Evolutionary conservation across 2,329 filamentous ascomycete genomes (phyloP), one percentile per base, ranked within the genome.

Genomic region (Chalara sp.): DNA sequence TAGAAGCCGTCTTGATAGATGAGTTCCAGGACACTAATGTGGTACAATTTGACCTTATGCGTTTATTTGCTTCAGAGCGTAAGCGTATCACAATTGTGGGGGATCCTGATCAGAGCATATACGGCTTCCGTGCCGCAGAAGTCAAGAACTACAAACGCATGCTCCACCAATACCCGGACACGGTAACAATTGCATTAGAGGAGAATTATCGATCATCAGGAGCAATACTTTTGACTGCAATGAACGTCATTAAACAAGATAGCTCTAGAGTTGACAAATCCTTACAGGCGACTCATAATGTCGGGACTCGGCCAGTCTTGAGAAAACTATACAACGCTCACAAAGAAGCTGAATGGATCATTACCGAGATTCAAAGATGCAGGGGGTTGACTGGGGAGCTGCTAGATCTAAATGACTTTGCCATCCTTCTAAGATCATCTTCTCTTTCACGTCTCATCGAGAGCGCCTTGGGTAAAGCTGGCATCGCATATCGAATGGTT

Each of bases 1-100:
- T 99, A 13, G 84, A 96, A 67, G 82, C 89, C 0, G 90, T 97
- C 6, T 76, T 99, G 44, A 95, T 99, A 55, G 92, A 99, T 65
- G 92, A 99, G 65, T 99, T 96, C 56, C 92, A 99, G 68, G 92
- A 99, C 69, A 97, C 92, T 6, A 99, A 97, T 64, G 80, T 89
- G 21, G 84, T 96, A 5, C 92, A 99, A 67, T 97, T 95, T 62
- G 89, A 96, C 59, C 73, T 99, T 41, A 96, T 96, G 90, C 85
- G 80, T 56, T 76, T 96, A 1, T 84, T 99, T 61, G 89, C 91
- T 1, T 82, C 89, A 53, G 71, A 75, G 28, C 76, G 78, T 42
- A 79, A 81, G 50, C 79, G 83, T n/a, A 92, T 97, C 58, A 97
- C 92, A 1, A 88, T 96, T 53, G 93, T 99, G 5, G 93, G 92